Base-by-base conservation (phyloP, 768 basidiomycete species). In the Chalciporus sphaerocephalus region DNA sequence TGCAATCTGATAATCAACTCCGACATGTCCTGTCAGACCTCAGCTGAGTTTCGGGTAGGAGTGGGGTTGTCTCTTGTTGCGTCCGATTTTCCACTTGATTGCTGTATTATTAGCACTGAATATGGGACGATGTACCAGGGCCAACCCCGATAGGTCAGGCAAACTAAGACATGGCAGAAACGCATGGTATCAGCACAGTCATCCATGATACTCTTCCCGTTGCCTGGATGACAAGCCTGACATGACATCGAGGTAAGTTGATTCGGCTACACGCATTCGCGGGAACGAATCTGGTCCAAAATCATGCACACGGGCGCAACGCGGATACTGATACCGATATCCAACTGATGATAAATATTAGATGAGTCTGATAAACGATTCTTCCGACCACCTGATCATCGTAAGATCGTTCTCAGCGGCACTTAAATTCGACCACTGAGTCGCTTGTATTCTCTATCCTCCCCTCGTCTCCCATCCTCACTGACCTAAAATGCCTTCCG, bases 401-500 rank as follows among this genome's bases (percentile, higher is more conserved):
- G 47, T 51, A 48, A 27, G 40, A 36, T 39, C 11, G 17, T 46
- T 58, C 50, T 48, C 55, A 62, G 56, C 62, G 53, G 58, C n/a
- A 52, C 46, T 53, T 65, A 54, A 60, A 62, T 60, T 42, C 23
- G 44, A 30, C 16, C 41, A 17, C 18, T 32, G 37, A 10, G 24
- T 2, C n/a, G 41, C 40, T 46, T 53, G 50, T 58, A 48, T 12
- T 24, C 38, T 4, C 20, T 13, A 18, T 16, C 38, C 23, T 42
- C 25, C 9, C 27, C 36, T 24, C 33, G 38, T 40, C 38, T 15
- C 38, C 22, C 50, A 32, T 28, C 52, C 20, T 43, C 51, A 6
- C 30, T 34, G 17, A 21, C 28, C 21, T 9, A 48, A 35, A n/a
- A 89, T 89, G 87, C 78, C 87, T 54, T 78, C 85, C 51, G 53